phyloP scores from a whole-genome alignment of 345 rosid species.

The Salix brachista region DNA sequence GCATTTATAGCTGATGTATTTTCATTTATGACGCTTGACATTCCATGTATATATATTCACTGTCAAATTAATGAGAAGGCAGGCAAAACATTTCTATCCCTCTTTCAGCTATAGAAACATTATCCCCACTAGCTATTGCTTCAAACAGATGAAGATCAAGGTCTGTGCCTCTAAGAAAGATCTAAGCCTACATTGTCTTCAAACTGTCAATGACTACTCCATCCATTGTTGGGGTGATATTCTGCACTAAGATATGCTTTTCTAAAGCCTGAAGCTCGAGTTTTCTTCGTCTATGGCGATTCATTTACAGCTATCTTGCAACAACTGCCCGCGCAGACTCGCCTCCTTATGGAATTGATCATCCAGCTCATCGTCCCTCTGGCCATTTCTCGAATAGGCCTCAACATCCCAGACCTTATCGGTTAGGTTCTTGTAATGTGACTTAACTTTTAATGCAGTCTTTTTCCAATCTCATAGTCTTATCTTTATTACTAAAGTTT shows the following conservation, averaged over 20 bases:
- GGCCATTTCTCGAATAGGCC: constrained; percentile 78
- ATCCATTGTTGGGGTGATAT: constrained; percentile 1
- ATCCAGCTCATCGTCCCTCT: constrained; percentile 51
- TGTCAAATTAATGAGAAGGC: too few relatives aligned
- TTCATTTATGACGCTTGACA: too few relatives aligned
- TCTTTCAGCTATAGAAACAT: too few relatives aligned
- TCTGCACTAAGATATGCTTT: constrained; percentile 13
- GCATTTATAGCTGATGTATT: too few relatives aligned
- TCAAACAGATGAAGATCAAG: background rate
- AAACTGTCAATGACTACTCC: constrained; percentile 19
- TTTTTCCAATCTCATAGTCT: background rate
- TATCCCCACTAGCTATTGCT: too few relatives aligned
- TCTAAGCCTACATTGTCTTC: background rate
- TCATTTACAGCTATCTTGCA: constrained; percentile 60
- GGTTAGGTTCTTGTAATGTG: constrained; percentile 26
- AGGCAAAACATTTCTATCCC: too few relatives aligned
- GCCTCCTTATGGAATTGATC: constrained; percentile 70
- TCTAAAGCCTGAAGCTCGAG: constrained; percentile 43
- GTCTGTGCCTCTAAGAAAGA: background rate
- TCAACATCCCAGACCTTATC: constrained; percentile 68
- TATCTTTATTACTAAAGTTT: background rate
- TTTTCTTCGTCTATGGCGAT: constrained; percentile 73
- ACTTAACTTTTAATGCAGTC: background rate
- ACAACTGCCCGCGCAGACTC: constrained; percentile 75
- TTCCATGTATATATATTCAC: too few relatives aligned